Evolutionary conservation across 176 grass and related monocot species (phyloP).

Genomic region (Paspalum notatum): DNA sequence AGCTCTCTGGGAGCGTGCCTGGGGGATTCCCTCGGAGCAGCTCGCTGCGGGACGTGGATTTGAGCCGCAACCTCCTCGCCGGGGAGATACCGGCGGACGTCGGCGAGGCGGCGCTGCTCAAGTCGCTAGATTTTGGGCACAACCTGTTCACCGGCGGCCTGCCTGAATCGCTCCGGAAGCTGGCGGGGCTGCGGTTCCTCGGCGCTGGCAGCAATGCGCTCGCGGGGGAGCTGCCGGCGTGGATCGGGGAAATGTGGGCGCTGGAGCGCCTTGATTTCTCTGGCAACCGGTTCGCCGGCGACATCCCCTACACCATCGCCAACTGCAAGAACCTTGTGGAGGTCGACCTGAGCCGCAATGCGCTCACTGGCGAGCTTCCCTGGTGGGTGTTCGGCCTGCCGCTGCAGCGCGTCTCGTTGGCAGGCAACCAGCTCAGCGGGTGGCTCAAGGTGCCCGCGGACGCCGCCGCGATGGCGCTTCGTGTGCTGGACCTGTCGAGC

Average conservation of each 20-base stretch:
- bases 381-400: constrained; percentile 77
- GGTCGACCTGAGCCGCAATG: constrained; percentile 72
- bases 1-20: constrained; percentile 61
- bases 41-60: constrained; percentile 56
- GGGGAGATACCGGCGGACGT: constrained; percentile 76
- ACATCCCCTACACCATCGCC: constrained; percentile 64
- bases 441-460: constrained; percentile 52
- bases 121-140: constrained; percentile 69
- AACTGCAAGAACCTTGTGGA: constrained; percentile 66
- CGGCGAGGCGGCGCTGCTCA: constrained; percentile 64
- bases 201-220: constrained; percentile 69
- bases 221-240: constrained; percentile 56
- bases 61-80: constrained; percentile 73
- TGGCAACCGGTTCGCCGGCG: constrained; percentile 65
- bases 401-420: constrained; percentile 67
- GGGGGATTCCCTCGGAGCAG: constrained; percentile 54
- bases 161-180: constrained; percentile 64
- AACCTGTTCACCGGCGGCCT: constrained; percentile 72
- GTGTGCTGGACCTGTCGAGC: constrained; percentile 74
- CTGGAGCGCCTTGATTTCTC: constrained; percentile 78
- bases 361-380: constrained; percentile 73
- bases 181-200: constrained; percentile 57
- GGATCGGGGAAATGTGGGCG: constrained; percentile 87
- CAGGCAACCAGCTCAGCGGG: constrained; percentile 69
- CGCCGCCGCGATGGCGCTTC: constrained; percentile 40